Evolutionary conservation across 352 stramenopile genomes (phyloP).

Genomic region (Pythium insidiosum): DNA sequence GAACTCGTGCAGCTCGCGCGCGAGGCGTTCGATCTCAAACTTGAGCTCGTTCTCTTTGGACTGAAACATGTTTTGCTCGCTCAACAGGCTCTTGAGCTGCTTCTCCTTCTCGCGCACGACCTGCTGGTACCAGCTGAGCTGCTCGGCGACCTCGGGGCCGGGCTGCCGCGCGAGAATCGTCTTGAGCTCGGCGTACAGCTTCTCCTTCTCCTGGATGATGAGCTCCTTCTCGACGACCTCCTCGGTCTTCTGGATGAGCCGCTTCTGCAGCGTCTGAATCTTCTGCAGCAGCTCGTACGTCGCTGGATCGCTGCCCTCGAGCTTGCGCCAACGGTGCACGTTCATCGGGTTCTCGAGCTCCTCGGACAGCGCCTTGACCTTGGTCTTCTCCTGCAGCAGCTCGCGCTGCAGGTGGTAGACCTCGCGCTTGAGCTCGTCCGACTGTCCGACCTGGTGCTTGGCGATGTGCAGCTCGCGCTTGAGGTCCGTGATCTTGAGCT

Average conservation of each 20-base stretch:
- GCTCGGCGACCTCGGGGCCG: slow-evolving; percentile 92
- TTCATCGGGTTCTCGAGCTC: slow-evolving; percentile 98
- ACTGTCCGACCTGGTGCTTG: slow-evolving; percentile 82
- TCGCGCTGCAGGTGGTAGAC: slow-evolving; percentile 89
- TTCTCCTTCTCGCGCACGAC: slow-evolving; percentile 95
- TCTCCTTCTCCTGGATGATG: slow-evolving; percentile 94
- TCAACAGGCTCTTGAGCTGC: slow-evolving; percentile 95
- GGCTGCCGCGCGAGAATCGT: slow-evolving; percentile 88
- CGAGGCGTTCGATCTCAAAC: slow-evolving; percentile 92
- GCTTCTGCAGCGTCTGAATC: slow-evolving; percentile 93
- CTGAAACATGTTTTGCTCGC: slow-evolving; percentile 97
- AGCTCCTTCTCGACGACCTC: slow-evolving; percentile 93
- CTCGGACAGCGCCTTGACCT: slow-evolving; percentile 93
- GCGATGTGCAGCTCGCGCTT: slow-evolving; percentile 89
- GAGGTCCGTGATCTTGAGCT: slow-evolving; percentile 93
- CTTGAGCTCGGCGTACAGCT: slow-evolving; percentile 93
- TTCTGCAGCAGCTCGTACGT: slow-evolving; percentile 96
- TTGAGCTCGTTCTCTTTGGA: slow-evolving; percentile 93
- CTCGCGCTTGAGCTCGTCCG: slow-evolving; percentile 86
- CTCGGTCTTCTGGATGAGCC: slow-evolving; percentile 94
- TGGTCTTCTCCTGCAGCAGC: slow-evolving; percentile 93
- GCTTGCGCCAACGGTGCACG: slow-evolving; percentile 95
- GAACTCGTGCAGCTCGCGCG: slow-evolving; percentile 89
- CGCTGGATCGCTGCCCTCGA: slow-evolving; percentile 94
- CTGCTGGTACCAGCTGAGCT: slow-evolving; percentile 93